Percentiles rank a stretch among this genome's conserved stretches.
phyloP scores from a whole-genome alignment of 306 rosid species.

The Corylus americana region DNA sequence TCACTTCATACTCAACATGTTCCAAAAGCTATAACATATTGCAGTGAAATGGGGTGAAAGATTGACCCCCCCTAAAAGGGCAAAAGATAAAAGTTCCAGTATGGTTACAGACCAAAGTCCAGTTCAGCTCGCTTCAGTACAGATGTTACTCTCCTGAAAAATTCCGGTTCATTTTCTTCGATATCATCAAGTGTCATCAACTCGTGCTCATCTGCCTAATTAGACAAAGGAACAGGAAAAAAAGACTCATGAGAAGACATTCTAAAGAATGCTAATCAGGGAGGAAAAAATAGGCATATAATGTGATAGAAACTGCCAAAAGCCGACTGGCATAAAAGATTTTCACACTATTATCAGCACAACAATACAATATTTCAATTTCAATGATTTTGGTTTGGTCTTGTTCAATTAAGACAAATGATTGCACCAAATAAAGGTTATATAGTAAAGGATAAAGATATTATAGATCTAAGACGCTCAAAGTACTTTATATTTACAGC shows the following conservation, averaged over 20 bases:
- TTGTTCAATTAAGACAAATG: no score
- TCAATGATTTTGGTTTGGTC: no score
- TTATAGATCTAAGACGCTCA: neutral
- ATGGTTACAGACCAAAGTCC: constrained; percentile 54
- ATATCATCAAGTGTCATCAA: constrained; percentile 58
- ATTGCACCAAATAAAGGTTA: neutral
- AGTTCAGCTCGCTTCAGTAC: constrained; percentile 67
- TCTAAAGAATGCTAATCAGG: constrained; percentile 5
- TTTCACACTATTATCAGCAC: neutral
- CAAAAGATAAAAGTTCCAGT: neutral
- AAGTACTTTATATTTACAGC: neutral
- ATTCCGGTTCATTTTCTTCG: constrained; percentile 71
- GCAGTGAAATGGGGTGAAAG: neutral
- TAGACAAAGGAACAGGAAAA: constrained; percentile 21
- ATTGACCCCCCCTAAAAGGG: neutral
- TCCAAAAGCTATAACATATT: neutral
- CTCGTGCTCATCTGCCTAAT: constrained; percentile 89
- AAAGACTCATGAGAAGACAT: constrained; percentile 6
- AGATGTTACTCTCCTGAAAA: constrained; percentile 55
- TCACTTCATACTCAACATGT: neutral
- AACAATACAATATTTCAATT: neutral
- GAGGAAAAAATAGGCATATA: neutral
- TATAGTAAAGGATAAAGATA: neutral
- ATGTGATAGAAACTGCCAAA: neutral
- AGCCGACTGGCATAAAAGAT: neutral